Base-by-base conservation (phyloP, 805 yeast species). In the Clavispora asparagi region DNA sequence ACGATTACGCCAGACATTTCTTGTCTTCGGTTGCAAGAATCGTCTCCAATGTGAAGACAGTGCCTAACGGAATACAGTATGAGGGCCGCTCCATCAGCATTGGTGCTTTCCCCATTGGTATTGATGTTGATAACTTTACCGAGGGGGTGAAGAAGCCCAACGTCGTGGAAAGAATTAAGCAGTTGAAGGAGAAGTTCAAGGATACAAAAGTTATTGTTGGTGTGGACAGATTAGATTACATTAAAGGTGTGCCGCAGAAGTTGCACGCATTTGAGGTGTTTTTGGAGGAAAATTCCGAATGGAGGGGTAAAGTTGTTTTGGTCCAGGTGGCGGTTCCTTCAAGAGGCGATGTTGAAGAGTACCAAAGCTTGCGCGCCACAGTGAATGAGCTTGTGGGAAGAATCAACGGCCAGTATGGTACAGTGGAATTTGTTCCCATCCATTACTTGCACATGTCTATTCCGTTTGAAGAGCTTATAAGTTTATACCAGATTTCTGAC, bases 51-150 rank as follows among this genome's bases (percentile, higher is more conserved):
- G 81, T 90, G 7, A 84, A 83, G 42, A 90, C 97, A 0, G 74
- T 86, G 50, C 99, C 99, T 4, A 91, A 90, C 53, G 96, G 97
- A 16, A 87, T 94, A 16, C 84, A 85, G 51, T 88, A 77, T 61
- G 73, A 81, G 39, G 87, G 88, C 27, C 73, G 92, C 43, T 79
- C 81, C 49, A 92, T 94, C 40, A 80, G 81, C 27, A 89, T 94
- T 31, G 97, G 97, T 23, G 97, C 98, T 0, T 92, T 91, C 77
- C 99, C 99, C n/a, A 94, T 94, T 55, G 99, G 99, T 47, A 94
- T 94, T 49, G 99, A 94, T 61, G 96, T 90, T 19, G 96, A 89
- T 48, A 88, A 87, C 55, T 94, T 94, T 64, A 70, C 85, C 13
- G 86, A 82, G 19, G 98, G 96, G 0, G 66, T 94, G 54, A 73